Base-by-base conservation (phyloP, 331 rosid species). In the Phaseolus coccineus region DNA sequence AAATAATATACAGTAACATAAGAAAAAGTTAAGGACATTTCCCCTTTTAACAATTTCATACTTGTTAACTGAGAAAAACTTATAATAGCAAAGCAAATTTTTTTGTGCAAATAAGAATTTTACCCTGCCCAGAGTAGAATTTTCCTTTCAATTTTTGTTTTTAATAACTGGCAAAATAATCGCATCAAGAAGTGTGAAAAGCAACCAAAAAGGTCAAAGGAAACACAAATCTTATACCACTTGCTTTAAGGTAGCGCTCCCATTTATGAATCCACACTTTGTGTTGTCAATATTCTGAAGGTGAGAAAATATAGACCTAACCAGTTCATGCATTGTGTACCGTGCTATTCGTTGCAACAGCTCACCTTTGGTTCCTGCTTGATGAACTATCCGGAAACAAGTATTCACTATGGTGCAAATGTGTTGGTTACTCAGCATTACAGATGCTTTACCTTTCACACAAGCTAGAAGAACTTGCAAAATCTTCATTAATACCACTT, bases 381-480 rank as follows among this genome's bases (percentile, higher is more conserved):
- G 98, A 83, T 91, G 97, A 79, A 93, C 95, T 83, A 93, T 93
- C 56, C 93, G 95, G 78, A 90, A 93, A 86, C 97, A 91, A 39
- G 98, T 88, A 82, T 91, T 91, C 82, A 93, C 95, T 77, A 93
- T 90, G 37, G 91, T 91, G 85, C 97, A 91, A 80, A 93, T 92
- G 62, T 93, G 95, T 81, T 91, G 95, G 86, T 93, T 93, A 86
- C 91, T 90, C 90, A 93, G 74, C 86, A 85, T 78, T 24, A 84
- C 73, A 3, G 95, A 93, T 85, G 96, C 93, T 85, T 93, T 93
- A 83, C 93, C 87, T 87, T 90, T 93, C 89, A 91, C 90, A 87
- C 97, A 93, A 74, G 95, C 90, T 77, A 93, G 86, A 83, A 93
- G 98, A 84, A 93, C 97, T 87, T 93, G 98, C 37, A 91, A 87